phyloP scores from a whole-genome alignment of 257 asterid genomes.

The Scutellaria minor region DNA sequence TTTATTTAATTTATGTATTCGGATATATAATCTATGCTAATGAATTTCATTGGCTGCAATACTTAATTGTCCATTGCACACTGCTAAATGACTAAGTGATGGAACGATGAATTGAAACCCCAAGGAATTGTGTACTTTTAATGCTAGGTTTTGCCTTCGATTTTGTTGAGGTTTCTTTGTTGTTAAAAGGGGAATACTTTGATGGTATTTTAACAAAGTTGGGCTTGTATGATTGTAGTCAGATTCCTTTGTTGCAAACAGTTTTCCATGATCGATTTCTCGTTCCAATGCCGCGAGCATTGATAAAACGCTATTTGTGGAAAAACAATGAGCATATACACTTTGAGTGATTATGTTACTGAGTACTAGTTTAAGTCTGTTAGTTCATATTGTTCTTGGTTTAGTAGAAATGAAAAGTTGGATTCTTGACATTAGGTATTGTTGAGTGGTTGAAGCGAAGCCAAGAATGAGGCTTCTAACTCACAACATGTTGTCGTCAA shows the following conservation, averaged over 20 bases:
- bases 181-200: neutral
- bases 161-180: neutral
- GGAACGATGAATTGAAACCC: neutral
- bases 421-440: slow-evolving; percentile 3
- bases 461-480: slow-evolving; percentile 79
- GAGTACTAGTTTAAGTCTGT: neutral
- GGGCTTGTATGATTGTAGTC: neutral
- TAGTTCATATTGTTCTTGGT: neutral
- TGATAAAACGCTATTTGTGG: neutral
- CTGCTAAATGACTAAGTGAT: too few species aligned
- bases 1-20: neutral
- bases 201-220: neutral
- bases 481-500: slow-evolving; percentile 87
- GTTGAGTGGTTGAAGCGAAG: slow-evolving; percentile 4
- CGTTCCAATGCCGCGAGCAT: neutral
- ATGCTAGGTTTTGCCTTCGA: neutral
- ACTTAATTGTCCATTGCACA: too few species aligned
- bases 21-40: neutral
- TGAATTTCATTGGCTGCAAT: too few species aligned
- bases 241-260: neutral
- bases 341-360: slow-evolving; percentile 1
- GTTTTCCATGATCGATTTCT: neutral
- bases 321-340: neutral
- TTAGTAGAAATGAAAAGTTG: slow-evolving; percentile 5
- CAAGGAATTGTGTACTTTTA: too few species aligned